Percentiles rank a stretch among this genome's conserved stretches.
Conservation (phyloP, 2,329 filamentous ascomycete species). For the Hypoxylon sp. region DNA sequence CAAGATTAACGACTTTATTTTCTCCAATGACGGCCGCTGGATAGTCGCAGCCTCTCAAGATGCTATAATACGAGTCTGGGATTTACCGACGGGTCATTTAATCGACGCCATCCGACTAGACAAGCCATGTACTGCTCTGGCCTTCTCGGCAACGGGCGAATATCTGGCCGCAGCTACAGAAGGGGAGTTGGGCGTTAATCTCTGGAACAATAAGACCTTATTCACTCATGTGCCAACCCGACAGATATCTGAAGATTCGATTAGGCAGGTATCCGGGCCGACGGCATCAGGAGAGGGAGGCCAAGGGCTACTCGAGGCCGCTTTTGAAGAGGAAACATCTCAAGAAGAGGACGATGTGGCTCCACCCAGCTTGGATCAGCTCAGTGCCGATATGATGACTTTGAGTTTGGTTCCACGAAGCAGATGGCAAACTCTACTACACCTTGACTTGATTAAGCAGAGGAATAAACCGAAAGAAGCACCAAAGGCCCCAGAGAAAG, state of each 20-base stretch:
- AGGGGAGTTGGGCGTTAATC: conserved; percentile 85
- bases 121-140: conserved; percentile 83
- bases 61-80: conserved; percentile 87
- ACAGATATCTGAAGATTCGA: conserved; percentile 83
- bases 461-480: conserved; percentile 95
- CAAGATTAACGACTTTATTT: conserved; percentile 83
- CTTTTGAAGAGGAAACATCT: conserved; percentile 70
- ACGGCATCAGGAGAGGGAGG: conserved; percentile 87
- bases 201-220: conserved; percentile 95
- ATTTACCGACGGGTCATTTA: conserved; percentile 93
- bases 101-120: conserved; percentile 90
- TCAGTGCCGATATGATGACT: conserved; percentile 86
- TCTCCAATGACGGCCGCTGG: conserved; percentile 95
- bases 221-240: conserved; percentile 90
- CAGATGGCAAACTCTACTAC: conserved; percentile 92
- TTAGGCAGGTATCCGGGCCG: conserved; percentile 74
- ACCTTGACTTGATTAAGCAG: conserved; percentile 91
- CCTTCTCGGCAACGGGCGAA: conserved; percentile 91
- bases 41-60: conserved; percentile 89
- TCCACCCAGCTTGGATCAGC: conserved; percentile 76
- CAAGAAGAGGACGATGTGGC: conserved; percentile 67
- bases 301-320: conserved; percentile 79
- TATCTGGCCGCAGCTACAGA: conserved; percentile 92
- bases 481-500: conserved; percentile 91
- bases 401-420: conserved; percentile 90